phyloP scores from a whole-genome alignment of 163 green algal genomes.

The Chlamydomonas reinhardtii region DNA sequence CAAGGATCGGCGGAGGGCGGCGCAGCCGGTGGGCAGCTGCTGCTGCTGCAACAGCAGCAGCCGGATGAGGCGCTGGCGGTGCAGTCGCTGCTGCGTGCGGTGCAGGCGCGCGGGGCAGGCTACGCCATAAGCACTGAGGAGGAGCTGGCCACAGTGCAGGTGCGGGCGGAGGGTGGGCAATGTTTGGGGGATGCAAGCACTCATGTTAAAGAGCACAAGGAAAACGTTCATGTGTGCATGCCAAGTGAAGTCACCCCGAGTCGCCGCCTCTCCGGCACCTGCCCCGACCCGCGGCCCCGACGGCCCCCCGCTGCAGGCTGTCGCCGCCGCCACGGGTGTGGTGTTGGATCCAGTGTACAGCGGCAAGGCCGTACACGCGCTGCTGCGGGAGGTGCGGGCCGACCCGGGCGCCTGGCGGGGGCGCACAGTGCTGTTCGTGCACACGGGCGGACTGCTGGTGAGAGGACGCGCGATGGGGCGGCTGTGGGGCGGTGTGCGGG shows the following conservation, averaged over 20 bases:
- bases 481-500: too few relatives aligned
- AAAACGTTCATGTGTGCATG: too few relatives aligned
- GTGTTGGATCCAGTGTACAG: slow-evolving; percentile 96
- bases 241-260: too few relatives aligned
- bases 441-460: slow-evolving; percentile 89
- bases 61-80: neutral
- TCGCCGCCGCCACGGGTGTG: slow-evolving; percentile 81
- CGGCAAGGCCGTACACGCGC: slow-evolving; percentile 86
- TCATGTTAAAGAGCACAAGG: too few relatives aligned
- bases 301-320: slow-evolving; percentile 41
- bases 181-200: too few relatives aligned
- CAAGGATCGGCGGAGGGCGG: neutral
- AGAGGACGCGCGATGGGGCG: neutral
- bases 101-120: slow-evolving; percentile 87
- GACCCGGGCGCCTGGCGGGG: slow-evolving; percentile 81
- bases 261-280: too few relatives aligned
- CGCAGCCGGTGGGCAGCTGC: neutral
- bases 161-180: slow-evolving; percentile 10
- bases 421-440: slow-evolving; percentile 89
- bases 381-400: slow-evolving; percentile 80
- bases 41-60: neutral
- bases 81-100: slow-evolving; percentile 46
- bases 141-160: slow-evolving; percentile 80
- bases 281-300: too few relatives aligned
- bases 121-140: slow-evolving; percentile 91